Evolutionary conservation across 257 asterid species (phyloP).

Genomic region (Verbascum thapsus): DNA sequence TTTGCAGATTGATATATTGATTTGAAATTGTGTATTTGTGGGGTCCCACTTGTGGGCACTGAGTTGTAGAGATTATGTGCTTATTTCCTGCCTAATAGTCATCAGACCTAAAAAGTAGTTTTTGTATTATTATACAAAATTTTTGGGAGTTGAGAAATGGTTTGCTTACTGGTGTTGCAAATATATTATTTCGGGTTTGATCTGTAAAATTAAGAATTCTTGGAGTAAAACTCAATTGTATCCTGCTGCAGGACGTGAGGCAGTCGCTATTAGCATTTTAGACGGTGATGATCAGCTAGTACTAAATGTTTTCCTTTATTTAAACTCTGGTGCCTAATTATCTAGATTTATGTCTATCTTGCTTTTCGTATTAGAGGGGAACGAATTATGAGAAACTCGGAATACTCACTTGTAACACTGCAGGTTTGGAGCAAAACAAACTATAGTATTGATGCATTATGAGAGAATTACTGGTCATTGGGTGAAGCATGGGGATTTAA

Average conservation of each 20-base stretch:
- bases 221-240: not conserved
- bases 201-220: not conserved
- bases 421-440: not conserved
- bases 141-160: slow-evolving; percentile 1
- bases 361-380: not conserved
- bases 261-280: not conserved
- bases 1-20: not conserved
- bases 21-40: not conserved
- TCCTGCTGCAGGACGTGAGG: not conserved
- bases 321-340: not conserved
- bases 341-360: not conserved
- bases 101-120: not conserved
- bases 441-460: slow-evolving; percentile 1
- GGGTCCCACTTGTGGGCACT: slow-evolving; percentile 15
- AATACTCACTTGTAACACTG: not conserved
- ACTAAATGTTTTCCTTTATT: not conserved
- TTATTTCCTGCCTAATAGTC: not conserved
- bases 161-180: not conserved
- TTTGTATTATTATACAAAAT: not conserved
- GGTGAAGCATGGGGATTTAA: slow-evolving; percentile 10
- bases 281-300: not conserved
- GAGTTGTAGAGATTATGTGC: slow-evolving; percentile 20
- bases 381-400: slow-evolving; percentile 1
- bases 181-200: not conserved
- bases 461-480: slow-evolving; percentile 4